These are phyloP conservation scores for Trypanosoma melophagium DNA, from an alignment of 208 protist species.

Conservation along the genomic window DNA sequence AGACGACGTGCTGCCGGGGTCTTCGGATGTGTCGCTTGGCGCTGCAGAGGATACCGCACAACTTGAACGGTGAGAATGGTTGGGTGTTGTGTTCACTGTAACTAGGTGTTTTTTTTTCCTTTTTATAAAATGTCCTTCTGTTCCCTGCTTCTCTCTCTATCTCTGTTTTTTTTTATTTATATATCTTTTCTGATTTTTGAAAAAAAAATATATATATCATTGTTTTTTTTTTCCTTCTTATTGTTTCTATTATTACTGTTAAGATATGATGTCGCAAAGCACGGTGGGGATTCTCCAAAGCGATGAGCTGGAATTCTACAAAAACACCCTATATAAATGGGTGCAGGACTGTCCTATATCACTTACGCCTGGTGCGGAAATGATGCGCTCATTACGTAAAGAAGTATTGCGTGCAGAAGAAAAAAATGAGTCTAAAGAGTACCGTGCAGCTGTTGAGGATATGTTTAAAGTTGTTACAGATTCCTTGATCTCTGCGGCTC, in stretches of 20 bases:
- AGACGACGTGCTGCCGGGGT: conserved; percentile 38
- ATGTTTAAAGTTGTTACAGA: conserved; percentile 86
- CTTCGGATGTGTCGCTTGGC: conserved; percentile 1
- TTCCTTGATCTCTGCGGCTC: conserved; percentile 73
- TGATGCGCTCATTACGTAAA: conserved; percentile 73
- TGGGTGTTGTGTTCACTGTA: conserved; percentile 11
- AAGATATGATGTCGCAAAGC: conserved; percentile 15
- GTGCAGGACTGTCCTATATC: conserved; percentile 74
- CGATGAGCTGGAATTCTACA: conserved; percentile 78
- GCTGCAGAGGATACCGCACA: not conserved
- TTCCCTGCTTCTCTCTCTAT: conserved; percentile 24
- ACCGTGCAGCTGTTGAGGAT: conserved; percentile 57
- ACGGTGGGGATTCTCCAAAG: conserved; percentile 19
- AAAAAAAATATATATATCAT: conserved; percentile 2
- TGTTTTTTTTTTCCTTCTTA: conserved; percentile 20
- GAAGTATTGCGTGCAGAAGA: conserved; percentile 73
- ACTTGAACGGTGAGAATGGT: conserved; percentile 11
- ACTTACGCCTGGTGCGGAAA: conserved; percentile 58
- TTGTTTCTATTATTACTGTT: conserved; percentile 23
- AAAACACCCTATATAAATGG: conserved; percentile 65
- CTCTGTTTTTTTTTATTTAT: conserved; percentile 21
- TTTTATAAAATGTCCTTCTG: not conserved
- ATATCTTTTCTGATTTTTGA: conserved; percentile 1
- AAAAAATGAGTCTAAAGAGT: conserved; percentile 59
- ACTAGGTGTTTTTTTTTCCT: conserved; percentile 27